A percentile compares a stretch with the other conserved stretches of the same genome.
phyloP scores from a whole-genome alignment of 139 green algal species.

The Desmodesmus armatus region DNA sequence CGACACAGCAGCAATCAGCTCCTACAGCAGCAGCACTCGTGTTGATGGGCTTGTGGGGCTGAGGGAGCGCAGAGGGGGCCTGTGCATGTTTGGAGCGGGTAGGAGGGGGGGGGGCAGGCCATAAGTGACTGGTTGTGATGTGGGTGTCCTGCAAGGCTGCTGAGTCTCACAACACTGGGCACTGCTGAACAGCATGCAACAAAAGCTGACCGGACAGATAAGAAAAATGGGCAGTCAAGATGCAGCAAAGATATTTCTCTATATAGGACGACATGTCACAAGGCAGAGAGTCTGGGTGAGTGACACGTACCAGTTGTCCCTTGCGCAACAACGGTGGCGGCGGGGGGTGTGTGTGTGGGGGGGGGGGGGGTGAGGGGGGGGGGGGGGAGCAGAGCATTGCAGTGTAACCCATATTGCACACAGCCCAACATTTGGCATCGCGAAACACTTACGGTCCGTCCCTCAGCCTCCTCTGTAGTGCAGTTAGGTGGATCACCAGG shows the following conservation, averaged over 20 bases:
- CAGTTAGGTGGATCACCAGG: conserved; percentile 61
- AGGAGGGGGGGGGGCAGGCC: not conserved
- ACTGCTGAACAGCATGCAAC: not conserved
- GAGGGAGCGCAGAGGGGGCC: not conserved
- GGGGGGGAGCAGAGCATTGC: not conserved
- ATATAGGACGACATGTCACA: not conserved
- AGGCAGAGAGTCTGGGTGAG: not conserved
- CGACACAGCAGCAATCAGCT: conserved; percentile 45
- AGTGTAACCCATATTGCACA: not conserved
- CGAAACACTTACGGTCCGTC: not conserved
- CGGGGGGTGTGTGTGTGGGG: no score
- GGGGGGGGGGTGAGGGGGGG: no score
- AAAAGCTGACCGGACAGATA: not conserved
- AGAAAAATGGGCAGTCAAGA: not conserved
- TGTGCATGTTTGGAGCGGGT: no score
- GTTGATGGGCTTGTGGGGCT: conserved; percentile 61
- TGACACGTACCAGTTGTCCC: not conserved
- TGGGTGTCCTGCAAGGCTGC: not conserved
- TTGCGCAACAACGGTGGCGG: no score
- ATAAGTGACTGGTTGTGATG: not conserved
- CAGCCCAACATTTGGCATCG: not conserved
- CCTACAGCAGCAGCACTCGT: conserved; percentile 61
- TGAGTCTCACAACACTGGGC: not conserved
- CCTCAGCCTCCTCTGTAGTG: conserved; percentile 28
- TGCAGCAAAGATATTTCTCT: not conserved